Evolutionary conservation across 768 basidiomycete species (phyloP).

Genomic region (Lentinus tigrinus): DNA sequence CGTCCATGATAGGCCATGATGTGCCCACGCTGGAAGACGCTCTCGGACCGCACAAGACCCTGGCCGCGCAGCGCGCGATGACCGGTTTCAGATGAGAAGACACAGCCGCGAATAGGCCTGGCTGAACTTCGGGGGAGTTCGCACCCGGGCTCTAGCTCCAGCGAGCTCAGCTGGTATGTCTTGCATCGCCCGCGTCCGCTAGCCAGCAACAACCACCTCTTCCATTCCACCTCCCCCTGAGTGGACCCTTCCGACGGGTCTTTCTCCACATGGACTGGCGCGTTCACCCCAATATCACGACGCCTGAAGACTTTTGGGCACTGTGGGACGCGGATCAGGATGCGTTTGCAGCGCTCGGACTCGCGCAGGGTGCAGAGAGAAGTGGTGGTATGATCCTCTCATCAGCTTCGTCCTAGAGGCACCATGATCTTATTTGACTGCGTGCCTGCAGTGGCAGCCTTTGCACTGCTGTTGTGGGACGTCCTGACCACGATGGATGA

Average conservation of each 20-base stretch:
- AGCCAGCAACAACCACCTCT: not conserved
- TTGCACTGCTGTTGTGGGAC: constrained; percentile 12
- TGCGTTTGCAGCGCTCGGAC: not conserved
- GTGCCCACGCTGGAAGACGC: not conserved
- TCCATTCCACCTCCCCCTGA: not conserved
- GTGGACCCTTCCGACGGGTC: not conserved
- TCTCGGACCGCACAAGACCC: not conserved
- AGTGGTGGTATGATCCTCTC: not conserved
- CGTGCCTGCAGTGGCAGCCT: constrained; percentile 7
- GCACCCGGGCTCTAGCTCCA: not conserved
- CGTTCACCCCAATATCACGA: not conserved
- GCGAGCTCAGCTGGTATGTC: not conserved
- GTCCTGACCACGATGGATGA: constrained; percentile 11
- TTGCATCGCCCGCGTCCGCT: not conserved
- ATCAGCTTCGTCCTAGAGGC: no score
- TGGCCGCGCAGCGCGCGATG: not conserved
- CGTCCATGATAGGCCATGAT: not conserved
- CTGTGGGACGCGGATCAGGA: not conserved
- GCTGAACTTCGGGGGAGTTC: not conserved
- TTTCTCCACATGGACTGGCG: not conserved
- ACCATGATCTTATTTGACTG: not conserved
- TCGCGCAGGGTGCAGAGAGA: not conserved
- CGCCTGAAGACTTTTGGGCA: not conserved
- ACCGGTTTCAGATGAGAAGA: not conserved
- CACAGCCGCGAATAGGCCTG: not conserved